phyloP scores from a whole-genome alignment of 2,329 filamentous ascomycete species.

The Sordariomycetes sp. region DNA sequence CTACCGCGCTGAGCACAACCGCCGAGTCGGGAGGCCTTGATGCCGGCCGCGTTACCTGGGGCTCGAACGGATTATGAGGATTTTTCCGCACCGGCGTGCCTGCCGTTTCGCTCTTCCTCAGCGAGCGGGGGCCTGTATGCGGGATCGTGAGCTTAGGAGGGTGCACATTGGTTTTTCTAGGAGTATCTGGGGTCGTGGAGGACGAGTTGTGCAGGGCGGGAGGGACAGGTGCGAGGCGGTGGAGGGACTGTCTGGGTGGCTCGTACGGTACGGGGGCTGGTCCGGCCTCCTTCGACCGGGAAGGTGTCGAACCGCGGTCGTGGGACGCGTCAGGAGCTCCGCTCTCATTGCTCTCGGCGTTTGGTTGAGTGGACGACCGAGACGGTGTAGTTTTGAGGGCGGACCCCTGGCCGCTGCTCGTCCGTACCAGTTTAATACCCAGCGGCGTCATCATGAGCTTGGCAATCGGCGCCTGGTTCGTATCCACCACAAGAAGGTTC shows the following conservation, averaged over 20 bases:
- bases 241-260: neutral
- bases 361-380: neutral
- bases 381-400: neutral
- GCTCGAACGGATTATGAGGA: neutral
- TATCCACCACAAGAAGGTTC: conserved; percentile 55
- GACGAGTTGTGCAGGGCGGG: neutral
- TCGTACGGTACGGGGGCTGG: neutral
- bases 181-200: neutral
- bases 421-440: neutral
- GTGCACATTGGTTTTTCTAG: neutral
- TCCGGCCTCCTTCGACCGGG: neutral
- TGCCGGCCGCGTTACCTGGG: neutral
- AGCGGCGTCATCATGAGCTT: conserved; percentile 21
- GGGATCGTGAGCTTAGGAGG: conserved; percentile 1
- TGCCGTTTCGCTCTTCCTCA: neutral
- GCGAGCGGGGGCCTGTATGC: neutral
- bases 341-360: neutral
- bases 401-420: neutral
- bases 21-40: neutral
- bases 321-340: neutral
- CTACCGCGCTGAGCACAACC: conserved; percentile 1
- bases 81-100: neutral
- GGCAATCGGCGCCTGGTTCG: conserved; percentile 27
- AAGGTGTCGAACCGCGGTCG: neutral
- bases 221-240: neutral